phyloP scores from a whole-genome alignment of 202 grass and related monocot genomes.

The Digitaria exilis region DNA sequence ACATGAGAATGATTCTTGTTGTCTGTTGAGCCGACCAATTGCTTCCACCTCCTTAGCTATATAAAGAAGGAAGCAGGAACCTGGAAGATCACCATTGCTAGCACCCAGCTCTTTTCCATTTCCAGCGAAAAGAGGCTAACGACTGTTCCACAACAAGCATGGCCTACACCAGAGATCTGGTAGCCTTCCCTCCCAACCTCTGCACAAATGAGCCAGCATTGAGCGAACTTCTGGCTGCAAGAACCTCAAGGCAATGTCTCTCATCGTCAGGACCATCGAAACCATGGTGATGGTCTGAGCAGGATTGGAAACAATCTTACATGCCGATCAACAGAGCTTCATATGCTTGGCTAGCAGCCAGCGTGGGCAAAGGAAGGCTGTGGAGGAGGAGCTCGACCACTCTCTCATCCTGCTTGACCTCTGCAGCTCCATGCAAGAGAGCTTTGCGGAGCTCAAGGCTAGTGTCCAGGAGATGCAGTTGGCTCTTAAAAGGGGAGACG shows the following conservation, averaged over 20 bases:
- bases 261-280: constrained; percentile 5
- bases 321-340: constrained; percentile 36
- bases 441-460: constrained; percentile 27
- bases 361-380: constrained; percentile 32
- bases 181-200: constrained; percentile 47
- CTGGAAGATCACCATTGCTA: neutral
- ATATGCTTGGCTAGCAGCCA: constrained; percentile 33
- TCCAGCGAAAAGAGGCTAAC: neutral
- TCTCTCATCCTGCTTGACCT: constrained; percentile 56
- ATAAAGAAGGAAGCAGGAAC: constrained; percentile 3
- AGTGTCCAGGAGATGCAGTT: constrained; percentile 42
- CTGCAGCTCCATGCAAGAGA: constrained; percentile 38
- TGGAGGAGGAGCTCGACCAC: constrained; percentile 45
- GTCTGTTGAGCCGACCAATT: neutral
- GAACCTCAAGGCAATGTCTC: constrained; percentile 7
- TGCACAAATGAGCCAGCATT: constrained; percentile 12
- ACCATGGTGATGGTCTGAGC: constrained; percentile 25
- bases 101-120: neutral
- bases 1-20: constrained; percentile 1
- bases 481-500: constrained; percentile 38
- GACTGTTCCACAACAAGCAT: constrained; percentile 14
- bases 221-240: constrained; percentile 49
- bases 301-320: constrained; percentile 23
- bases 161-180: constrained; percentile 35
- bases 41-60: constrained; percentile 1